Conservation (phyloP, 176 grass and related monocot genomes). For the Chloris gayana region DNA sequence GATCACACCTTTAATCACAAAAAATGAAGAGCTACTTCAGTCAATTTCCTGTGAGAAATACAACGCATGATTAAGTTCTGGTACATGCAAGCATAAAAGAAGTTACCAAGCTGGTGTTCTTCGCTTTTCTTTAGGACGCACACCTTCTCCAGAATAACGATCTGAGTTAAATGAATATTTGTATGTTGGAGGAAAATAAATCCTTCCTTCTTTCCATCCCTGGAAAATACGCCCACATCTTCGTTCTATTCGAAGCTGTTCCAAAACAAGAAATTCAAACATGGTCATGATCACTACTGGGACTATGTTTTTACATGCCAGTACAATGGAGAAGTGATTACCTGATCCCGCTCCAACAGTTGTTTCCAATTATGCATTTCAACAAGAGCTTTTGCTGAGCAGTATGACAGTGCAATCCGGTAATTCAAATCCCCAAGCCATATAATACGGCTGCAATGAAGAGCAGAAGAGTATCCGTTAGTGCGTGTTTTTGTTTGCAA, state of each 20-base stretch:
- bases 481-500: background rate
- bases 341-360: conserved; percentile 96
- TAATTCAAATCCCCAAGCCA: conserved; percentile 99
- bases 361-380: conserved; percentile 97
- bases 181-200: conserved; percentile 98
- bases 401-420: conserved; percentile 88
- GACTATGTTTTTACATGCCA: background rate
- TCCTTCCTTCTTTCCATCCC: conserved; percentile 95
- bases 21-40: background rate
- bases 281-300: background rate
- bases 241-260: conserved; percentile 85
- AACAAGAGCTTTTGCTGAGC: conserved; percentile 81
- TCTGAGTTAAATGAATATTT: conserved; percentile 99
- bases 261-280: conserved; percentile 32
- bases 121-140: conserved; percentile 82
- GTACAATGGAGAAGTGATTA: conserved; percentile 32
- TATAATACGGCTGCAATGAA: conserved; percentile 75
- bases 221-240: conserved; percentile 82
- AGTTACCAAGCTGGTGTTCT: conserved; percentile 93
- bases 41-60: background rate
- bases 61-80: background rate
- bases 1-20: conserved; percentile 70
- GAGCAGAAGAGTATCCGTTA: background rate
- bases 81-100: conserved; percentile 16
- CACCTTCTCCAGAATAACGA: conserved; percentile 74